These are phyloP conservation scores for Capillidium rhysosporum DNA, from an alignment of 371 early-diverging fungal genomes.

Conservation along the genomic window DNA sequence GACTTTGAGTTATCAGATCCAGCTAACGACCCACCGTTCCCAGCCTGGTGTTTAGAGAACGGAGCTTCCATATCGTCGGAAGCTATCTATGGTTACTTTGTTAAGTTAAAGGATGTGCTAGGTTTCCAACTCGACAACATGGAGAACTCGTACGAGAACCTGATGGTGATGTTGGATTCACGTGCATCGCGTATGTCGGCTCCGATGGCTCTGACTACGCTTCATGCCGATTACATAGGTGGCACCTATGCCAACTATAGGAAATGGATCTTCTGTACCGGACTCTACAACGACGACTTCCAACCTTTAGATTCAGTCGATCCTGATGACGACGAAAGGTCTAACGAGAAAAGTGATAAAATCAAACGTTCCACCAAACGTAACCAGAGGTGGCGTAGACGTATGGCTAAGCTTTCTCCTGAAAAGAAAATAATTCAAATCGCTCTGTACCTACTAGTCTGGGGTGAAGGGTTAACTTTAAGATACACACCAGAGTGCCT, in stretches of 20 bases:
- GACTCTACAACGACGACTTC: constrained; percentile 44
- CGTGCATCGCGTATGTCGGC: constrained; percentile 58
- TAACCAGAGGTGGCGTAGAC: constrained; percentile 25
- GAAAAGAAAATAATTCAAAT: constrained; percentile 48
- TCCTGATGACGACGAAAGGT: constrained; percentile 15
- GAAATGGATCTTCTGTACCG: constrained; percentile 69
- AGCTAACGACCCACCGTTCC: constrained; percentile 22
- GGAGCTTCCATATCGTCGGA: constrained; percentile 36
- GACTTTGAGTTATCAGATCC: background rate
- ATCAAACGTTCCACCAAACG: constrained; percentile 8
- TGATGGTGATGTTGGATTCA: constrained; percentile 67
- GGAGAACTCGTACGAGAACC: constrained; percentile 48
- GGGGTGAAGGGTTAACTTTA: constrained; percentile 72
- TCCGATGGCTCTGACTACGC: constrained; percentile 42
- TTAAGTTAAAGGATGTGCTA: constrained; percentile 33
- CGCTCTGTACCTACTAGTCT: constrained; percentile 56
- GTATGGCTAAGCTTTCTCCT: constrained; percentile 49
- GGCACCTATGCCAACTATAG: constrained; percentile 69
- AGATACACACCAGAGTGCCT: constrained; percentile 61
- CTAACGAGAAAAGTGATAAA: constrained; percentile 26
- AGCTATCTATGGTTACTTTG: constrained; percentile 40
- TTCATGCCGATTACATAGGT: constrained; percentile 74
- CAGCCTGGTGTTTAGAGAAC: constrained; percentile 40
- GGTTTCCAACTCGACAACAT: constrained; percentile 68
- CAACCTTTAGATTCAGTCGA: constrained; percentile 11